Conservation (phyloP, 2,329 filamentous ascomycete genomes). For the Xylariaceae sp. region DNA sequence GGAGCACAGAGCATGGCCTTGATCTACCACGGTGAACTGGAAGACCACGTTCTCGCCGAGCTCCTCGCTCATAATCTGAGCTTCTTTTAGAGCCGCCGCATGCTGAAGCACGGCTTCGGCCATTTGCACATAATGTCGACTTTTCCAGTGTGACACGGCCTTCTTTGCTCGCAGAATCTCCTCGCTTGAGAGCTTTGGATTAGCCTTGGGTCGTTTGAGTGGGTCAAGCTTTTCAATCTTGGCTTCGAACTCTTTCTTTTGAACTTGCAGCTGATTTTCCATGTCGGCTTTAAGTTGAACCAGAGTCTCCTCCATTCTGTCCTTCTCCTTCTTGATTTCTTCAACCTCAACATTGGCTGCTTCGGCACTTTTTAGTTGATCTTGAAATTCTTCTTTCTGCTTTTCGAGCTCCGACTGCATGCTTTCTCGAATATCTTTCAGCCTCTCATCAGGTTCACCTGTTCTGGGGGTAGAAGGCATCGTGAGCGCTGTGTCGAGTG, state of each 20-base stretch:
- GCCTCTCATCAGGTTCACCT: slow-evolving; percentile 68
- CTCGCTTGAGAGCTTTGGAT: slow-evolving; percentile 62
- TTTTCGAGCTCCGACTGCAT: slow-evolving; percentile 79
- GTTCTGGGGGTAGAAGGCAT: slow-evolving; percentile 89
- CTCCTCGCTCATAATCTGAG: slow-evolving; percentile 95
- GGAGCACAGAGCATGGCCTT: slow-evolving; percentile 83
- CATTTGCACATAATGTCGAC: slow-evolving; percentile 87
- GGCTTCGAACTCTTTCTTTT: slow-evolving; percentile 79
- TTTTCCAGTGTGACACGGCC: slow-evolving; percentile 71
- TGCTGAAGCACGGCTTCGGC: slow-evolving; percentile 87
- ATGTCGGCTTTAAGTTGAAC: slow-evolving; percentile 79
- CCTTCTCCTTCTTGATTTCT: slow-evolving; percentile 78
- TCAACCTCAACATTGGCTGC: slow-evolving; percentile 74
- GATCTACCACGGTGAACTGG: slow-evolving; percentile 88
- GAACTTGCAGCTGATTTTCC: slow-evolving; percentile 77
- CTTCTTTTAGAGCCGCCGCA: slow-evolving; percentile 85
- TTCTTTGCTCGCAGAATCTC: slow-evolving; percentile 68
- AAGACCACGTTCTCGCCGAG: slow-evolving; percentile 91
- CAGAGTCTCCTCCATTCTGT: slow-evolving; percentile 78
- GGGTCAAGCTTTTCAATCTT: slow-evolving; percentile 75
- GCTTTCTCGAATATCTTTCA: slow-evolving; percentile 73
- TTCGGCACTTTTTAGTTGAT: slow-evolving; percentile 71
- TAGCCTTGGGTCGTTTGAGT: slow-evolving; percentile 56
- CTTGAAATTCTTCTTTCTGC: slow-evolving; percentile 78
- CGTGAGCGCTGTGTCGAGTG: slow-evolving; percentile 86